These are phyloP conservation scores for Aegilops bicornis DNA, from an alignment of 176 grass and related monocot genomes.

Conservation along the genomic window DNA sequence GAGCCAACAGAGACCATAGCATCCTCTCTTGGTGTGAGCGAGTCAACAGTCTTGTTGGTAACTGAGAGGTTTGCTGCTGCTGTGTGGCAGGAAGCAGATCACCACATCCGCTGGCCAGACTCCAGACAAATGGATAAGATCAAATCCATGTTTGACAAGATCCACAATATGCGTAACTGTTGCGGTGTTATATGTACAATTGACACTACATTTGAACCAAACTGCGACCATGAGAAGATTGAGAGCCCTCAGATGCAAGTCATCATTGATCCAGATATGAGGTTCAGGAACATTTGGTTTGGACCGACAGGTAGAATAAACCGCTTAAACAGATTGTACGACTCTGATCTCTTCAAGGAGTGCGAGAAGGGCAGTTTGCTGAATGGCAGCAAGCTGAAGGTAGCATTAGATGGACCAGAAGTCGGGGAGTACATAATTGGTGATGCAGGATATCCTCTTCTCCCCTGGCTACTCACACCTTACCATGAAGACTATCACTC, in stretches of 20 bases:
- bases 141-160: slow-evolving; percentile 50
- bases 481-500: not conserved
- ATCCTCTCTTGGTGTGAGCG: slow-evolving; percentile 19
- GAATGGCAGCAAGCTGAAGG: slow-evolving; percentile 3
- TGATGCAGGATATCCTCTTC: slow-evolving; percentile 6
- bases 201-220: slow-evolving; percentile 3
- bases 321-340: not conserved
- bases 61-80: slow-evolving; percentile 58
- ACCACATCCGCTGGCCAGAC: slow-evolving; percentile 48
- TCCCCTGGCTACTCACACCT: not conserved
- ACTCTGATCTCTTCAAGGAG: not conserved
- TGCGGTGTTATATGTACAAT: slow-evolving; percentile 67
- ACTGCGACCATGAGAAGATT: not conserved
- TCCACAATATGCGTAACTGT: slow-evolving; percentile 53
- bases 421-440: not conserved
- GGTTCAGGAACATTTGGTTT: not conserved
- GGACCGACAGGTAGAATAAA: not conserved
- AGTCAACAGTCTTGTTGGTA: slow-evolving; percentile 49
- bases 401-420: not conserved
- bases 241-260: not conserved
- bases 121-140: slow-evolving; percentile 34
- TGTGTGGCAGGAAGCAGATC: slow-evolving; percentile 12
- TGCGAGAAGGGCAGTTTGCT: not conserved
- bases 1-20: not conserved
- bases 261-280: not conserved